Conservation (phyloP, 2,329 filamentous ascomycete genomes). For the Neonectria punicea region DNA sequence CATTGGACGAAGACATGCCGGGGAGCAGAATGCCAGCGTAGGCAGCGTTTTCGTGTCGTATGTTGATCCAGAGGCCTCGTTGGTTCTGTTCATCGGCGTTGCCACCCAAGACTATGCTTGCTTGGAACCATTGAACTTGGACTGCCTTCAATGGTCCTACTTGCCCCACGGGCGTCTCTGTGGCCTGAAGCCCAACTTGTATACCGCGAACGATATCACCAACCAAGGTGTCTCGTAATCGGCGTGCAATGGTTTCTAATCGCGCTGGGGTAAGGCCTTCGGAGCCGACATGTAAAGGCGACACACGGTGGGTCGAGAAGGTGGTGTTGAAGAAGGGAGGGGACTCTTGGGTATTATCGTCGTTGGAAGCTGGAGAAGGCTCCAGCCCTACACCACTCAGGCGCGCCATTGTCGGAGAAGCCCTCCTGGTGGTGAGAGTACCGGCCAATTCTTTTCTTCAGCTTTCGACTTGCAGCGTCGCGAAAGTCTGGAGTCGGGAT, state of each 20-base stretch:
- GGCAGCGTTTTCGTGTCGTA: conserved; percentile 63
- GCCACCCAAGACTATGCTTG: conserved; percentile 47
- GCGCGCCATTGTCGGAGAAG: conserved; percentile 31
- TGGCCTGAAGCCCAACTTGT: conserved; percentile 60
- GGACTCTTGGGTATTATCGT: conserved; percentile 38
- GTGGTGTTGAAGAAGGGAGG: conserved; percentile 67
- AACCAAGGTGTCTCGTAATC: conserved; percentile 64
- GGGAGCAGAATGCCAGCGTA: conserved; percentile 65
- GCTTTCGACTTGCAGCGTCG: not conserved
- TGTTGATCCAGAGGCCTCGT: conserved; percentile 56
- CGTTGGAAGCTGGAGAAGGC: conserved; percentile 21
- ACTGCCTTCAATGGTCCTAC: conserved; percentile 58
- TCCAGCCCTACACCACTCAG: conserved; percentile 35
- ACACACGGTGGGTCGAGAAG: conserved; percentile 66
- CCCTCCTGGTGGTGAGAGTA: not conserved
- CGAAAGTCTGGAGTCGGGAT: not conserved
- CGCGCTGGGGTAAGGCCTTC: conserved; percentile 51
- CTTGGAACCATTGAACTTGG: conserved; percentile 58
- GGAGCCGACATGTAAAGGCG: conserved; percentile 61
- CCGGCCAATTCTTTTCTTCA: not conserved
- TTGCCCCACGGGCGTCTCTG: conserved; percentile 52
- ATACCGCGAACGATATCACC: conserved; percentile 70
- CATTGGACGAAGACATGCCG: conserved; percentile 30
- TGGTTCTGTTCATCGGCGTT: conserved; percentile 38
- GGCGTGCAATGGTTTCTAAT: conserved; percentile 57